Percentiles rank a stretch among this genome's conserved stretches.
phyloP scores from a whole-genome alignment of 2,329 filamentous ascomycete genomes.

The Arthroderma sp. region DNA sequence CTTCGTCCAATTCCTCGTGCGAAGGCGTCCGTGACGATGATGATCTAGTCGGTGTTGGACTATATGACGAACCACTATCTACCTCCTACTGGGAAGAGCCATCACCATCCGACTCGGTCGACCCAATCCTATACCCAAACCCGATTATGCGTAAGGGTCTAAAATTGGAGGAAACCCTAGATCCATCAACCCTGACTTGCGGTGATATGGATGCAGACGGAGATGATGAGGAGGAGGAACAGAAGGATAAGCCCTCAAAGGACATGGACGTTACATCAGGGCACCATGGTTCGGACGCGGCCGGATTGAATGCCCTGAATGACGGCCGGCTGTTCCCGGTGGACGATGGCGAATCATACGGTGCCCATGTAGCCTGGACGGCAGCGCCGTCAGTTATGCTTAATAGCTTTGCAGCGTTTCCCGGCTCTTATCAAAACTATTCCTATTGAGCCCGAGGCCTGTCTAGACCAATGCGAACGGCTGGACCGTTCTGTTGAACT shows the following conservation, averaged over 20 bases:
- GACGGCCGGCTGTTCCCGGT: neutral
- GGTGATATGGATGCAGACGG: slow-evolving; percentile 41
- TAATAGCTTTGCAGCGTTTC: neutral
- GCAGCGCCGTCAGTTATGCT: neutral
- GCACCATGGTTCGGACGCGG: neutral
- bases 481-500: neutral
- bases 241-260: slow-evolving; percentile 22
- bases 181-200: slow-evolving; percentile 48
- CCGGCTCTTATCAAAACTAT: neutral
- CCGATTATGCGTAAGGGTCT: slow-evolving; percentile 56
- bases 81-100: slow-evolving; percentile 38
- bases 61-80: slow-evolving; percentile 60
- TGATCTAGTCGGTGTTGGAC: slow-evolving; percentile 67
- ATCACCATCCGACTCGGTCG: slow-evolving; percentile 29
- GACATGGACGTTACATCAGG: neutral
- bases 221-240: slow-evolving; percentile 47
- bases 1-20: slow-evolving; percentile 15
- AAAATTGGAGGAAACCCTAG: slow-evolving; percentile 66
- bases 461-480: neutral
- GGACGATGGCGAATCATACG: neutral
- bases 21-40: slow-evolving; percentile 50
- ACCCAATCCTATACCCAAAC: slow-evolving; percentile 35
- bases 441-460: neutral
- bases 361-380: neutral
- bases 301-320: neutral